These are phyloP conservation scores for Entomortierella parvispora DNA, from an alignment of 192 early-diverging fungal genomes.

Conservation along the genomic window DNA sequence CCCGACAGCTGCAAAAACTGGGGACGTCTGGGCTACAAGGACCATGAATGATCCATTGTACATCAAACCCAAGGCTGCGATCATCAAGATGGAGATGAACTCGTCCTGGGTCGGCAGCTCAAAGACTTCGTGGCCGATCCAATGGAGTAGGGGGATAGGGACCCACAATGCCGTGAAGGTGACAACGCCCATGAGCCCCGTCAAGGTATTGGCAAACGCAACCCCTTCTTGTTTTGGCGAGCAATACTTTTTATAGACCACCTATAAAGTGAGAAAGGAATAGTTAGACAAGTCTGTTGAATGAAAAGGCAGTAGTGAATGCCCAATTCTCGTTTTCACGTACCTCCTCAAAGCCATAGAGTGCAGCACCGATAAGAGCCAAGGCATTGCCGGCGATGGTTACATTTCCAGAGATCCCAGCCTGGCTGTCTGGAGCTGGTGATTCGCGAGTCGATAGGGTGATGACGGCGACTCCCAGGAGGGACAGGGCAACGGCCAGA, in stretches of 20 bases:
- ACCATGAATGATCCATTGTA: constrained; percentile 86
- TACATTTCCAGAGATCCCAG: constrained; percentile 4
- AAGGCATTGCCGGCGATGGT: constrained; percentile 62
- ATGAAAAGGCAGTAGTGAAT: too few species aligned
- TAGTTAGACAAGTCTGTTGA: too few species aligned
- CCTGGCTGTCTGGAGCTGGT: constrained; percentile 3
- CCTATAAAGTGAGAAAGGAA: constrained; percentile 41
- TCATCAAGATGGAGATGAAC: constrained; percentile 65
- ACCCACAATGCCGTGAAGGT: constrained; percentile 76
- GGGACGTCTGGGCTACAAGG: constrained; percentile 74
- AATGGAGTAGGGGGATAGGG: constrained; percentile 77
- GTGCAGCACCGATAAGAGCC: constrained; percentile 68
- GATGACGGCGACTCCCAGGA: constrained; percentile 78
- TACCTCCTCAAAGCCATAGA: constrained; percentile 81
- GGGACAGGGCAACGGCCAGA: constrained; percentile 69
- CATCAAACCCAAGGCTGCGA: constrained; percentile 74
- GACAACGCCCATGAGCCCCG: constrained; percentile 73
- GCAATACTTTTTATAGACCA: constrained; percentile 83
- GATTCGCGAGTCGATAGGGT: constrained; percentile 44
- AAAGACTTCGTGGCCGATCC: constrained; percentile 71
- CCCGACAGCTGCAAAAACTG: constrained; percentile 81
- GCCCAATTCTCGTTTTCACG: too few species aligned
- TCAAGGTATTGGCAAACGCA: constrained; percentile 79
- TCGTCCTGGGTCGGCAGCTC: constrained; percentile 66
- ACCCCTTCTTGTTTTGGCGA: constrained; percentile 69